These are phyloP conservation scores for Tylopilus balloui DNA, from an alignment of 768 basidiomycete genomes.

Conservation along the genomic window DNA sequence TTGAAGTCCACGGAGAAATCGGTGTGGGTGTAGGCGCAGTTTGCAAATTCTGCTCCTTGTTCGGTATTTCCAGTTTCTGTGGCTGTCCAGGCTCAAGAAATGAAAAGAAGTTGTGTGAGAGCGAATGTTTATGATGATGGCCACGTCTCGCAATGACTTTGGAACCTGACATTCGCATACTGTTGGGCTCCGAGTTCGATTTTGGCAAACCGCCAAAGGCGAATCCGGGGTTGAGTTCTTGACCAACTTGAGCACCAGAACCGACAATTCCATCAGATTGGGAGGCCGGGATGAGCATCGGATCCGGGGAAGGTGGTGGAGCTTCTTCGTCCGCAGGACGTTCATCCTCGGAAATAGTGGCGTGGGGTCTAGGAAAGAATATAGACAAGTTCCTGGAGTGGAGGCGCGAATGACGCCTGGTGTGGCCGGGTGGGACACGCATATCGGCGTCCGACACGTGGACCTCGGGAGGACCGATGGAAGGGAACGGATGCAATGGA, in stretches of 20 bases:
- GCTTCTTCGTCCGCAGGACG: constrained; percentile 42
- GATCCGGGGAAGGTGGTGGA: constrained; percentile 45
- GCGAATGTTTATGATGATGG: constrained; percentile 90
- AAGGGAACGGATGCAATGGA: constrained; percentile 25
- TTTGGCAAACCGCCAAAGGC: constrained; percentile 55
- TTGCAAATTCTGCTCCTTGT: constrained; percentile 38
- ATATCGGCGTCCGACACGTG: constrained; percentile 13
- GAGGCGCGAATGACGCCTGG: constrained; percentile 59
- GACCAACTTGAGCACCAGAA: constrained; percentile 29
- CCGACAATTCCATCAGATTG: constrained; percentile 28
- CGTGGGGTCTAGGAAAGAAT: constrained; percentile 75
- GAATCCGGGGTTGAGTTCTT: constrained; percentile 51
- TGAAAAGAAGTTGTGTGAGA: constrained; percentile 94
- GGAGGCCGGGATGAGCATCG: constrained; percentile 38
- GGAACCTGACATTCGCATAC: constrained; percentile 12
- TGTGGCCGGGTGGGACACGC: constrained; percentile 24
- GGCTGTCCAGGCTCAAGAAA: constrained; percentile 75
- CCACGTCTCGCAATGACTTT: constrained; percentile 44
- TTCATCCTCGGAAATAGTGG: constrained; percentile 67
- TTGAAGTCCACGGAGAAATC: constrained; percentile 64
- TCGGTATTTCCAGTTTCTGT: constrained; percentile 5
- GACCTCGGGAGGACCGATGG: constrained; percentile 17
- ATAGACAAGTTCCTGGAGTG: constrained; percentile 91
- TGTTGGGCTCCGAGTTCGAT: constrained; percentile 20
- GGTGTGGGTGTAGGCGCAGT: constrained; percentile 59